These are phyloP conservation scores for Peronospora belbahrii DNA, from an alignment of 352 stramenopile genomes.

Conservation along the genomic window DNA sequence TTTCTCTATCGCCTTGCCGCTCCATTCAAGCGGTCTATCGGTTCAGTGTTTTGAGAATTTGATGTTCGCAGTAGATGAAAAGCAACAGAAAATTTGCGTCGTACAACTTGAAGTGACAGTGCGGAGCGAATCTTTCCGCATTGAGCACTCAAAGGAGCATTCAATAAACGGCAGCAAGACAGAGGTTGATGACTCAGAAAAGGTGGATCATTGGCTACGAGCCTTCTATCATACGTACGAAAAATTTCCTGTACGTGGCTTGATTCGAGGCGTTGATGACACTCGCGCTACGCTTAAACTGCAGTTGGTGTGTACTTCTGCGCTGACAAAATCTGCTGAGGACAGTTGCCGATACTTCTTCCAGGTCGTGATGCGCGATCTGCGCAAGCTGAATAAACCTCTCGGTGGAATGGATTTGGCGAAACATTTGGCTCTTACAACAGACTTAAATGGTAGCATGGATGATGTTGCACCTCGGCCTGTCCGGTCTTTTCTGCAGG, in stretches of 20 bases:
- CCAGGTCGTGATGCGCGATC: conserved; percentile 35
- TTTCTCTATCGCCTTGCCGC: neutral
- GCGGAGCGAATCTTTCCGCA: conserved; percentile 48
- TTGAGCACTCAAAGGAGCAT: conserved; percentile 30
- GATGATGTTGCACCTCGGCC: neutral
- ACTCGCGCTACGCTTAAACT: conserved; percentile 14
- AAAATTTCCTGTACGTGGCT: conserved; percentile 25
- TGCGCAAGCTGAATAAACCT: conserved; percentile 53
- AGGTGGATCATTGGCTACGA: conserved; percentile 21
- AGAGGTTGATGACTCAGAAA: conserved; percentile 4
- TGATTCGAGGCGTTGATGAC: conserved; percentile 28
- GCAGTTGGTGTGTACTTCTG: conserved; percentile 15
- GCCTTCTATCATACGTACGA: conserved; percentile 29
- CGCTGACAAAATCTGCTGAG: neutral
- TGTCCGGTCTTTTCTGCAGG: conserved; percentile 13
- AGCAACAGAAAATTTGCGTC: conserved; percentile 9
- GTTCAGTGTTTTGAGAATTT: conserved; percentile 23
- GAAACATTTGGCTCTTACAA: conserved; percentile 13
- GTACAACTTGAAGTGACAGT: conserved; percentile 28
- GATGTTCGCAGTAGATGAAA: conserved; percentile 24
- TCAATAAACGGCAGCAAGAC: conserved; percentile 12
- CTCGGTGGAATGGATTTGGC: conserved; percentile 32
- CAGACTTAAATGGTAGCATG: neutral
- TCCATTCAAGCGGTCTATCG: conserved; percentile 6
- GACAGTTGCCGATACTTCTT: conserved; percentile 21